phyloP scores from a whole-genome alignment of 805 yeast species.

The Hanseniaspora clermontiae region DNA sequence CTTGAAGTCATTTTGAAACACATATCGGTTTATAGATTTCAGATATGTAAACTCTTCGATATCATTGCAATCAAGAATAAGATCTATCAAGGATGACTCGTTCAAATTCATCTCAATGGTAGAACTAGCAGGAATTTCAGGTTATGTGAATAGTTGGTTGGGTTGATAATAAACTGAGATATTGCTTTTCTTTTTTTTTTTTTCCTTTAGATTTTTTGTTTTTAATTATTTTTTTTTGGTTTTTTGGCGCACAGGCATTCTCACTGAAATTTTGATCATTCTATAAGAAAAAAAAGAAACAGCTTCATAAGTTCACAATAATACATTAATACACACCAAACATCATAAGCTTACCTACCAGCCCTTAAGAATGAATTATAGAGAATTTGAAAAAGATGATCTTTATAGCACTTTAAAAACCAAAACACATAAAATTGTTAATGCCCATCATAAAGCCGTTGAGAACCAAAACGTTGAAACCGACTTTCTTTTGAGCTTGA shows the following conservation, averaged over 20 bases:
- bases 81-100: not conserved
- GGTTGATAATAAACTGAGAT: not conserved
- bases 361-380: not conserved
- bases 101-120: not conserved
- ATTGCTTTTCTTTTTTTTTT: not conserved
- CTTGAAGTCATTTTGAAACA: slow-evolving; percentile 66
- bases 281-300: not conserved
- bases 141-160: not conserved
- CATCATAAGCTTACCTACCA: not conserved
- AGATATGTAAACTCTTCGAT: slow-evolving; percentile 65
- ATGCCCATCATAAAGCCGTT: not conserved
- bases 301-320: not conserved
- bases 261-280: too few relatives aligned
- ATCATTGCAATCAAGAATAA: slow-evolving; percentile 42
- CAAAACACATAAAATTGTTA: not conserved
- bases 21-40: slow-evolving; percentile 66
- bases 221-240: not conserved
- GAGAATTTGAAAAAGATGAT: not conserved
- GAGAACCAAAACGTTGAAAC: not conserved
- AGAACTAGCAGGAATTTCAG: too few relatives aligned
- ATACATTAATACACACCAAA: not conserved
- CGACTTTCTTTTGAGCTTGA: not conserved
- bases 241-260: too few relatives aligned
- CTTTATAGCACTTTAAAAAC: not conserved
- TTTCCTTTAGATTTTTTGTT: not conserved